Percentiles rank a stretch among this genome's conserved stretches.
Conservation (phyloP, 2,329 filamentous ascomycete species). For the Leptoxyphium fumago region DNA sequence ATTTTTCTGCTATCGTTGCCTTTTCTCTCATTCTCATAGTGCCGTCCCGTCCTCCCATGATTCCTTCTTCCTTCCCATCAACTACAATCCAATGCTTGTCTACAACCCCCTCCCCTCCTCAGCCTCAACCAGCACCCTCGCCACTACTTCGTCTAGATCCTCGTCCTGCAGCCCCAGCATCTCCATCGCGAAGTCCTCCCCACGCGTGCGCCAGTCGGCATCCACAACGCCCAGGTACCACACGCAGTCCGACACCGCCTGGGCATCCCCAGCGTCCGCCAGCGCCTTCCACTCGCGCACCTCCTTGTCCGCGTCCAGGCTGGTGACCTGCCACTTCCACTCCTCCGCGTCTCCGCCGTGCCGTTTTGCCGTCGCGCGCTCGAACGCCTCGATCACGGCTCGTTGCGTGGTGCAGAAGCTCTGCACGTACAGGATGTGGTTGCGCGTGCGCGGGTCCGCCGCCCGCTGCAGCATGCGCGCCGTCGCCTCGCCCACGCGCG, state of each 20-base stretch:
- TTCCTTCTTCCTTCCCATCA: no score
- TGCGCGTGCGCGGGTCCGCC: slow-evolving; percentile 40
- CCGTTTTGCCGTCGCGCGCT: slow-evolving; percentile 25
- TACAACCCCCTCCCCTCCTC: no score
- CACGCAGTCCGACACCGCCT: slow-evolving; percentile 12
- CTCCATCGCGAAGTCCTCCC: slow-evolving; percentile 26
- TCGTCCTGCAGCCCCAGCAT: slow-evolving; percentile 28
- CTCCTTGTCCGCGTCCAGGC: slow-evolving; percentile 20
- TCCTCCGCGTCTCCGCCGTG: slow-evolving; percentile 21
- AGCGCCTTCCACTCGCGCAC: slow-evolving; percentile 20
- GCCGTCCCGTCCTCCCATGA: no score
- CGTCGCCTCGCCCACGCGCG: slow-evolving; percentile 38
- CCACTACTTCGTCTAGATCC: slow-evolving; percentile 23
- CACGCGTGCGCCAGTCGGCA: slow-evolving; percentile 14
- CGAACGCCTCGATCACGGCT: slow-evolving; percentile 38
- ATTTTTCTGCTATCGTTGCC: no score
- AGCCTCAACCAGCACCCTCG: slow-evolving; percentile 11
- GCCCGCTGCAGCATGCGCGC: slow-evolving; percentile 35
- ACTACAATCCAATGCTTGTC: no score
- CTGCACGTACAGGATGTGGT: slow-evolving; percentile 43
- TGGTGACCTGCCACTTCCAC: slow-evolving; percentile 34
- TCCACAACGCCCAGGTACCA: slow-evolving; percentile 18
- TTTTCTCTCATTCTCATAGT: no score
- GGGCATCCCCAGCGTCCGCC: slow-evolving; percentile 22
- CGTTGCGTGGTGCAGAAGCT: slow-evolving; percentile 45